These are phyloP conservation scores for Syncephalastrum sp. DNA, from an alignment of 371 early-diverging fungal genomes.

Conservation along the genomic window DNA sequence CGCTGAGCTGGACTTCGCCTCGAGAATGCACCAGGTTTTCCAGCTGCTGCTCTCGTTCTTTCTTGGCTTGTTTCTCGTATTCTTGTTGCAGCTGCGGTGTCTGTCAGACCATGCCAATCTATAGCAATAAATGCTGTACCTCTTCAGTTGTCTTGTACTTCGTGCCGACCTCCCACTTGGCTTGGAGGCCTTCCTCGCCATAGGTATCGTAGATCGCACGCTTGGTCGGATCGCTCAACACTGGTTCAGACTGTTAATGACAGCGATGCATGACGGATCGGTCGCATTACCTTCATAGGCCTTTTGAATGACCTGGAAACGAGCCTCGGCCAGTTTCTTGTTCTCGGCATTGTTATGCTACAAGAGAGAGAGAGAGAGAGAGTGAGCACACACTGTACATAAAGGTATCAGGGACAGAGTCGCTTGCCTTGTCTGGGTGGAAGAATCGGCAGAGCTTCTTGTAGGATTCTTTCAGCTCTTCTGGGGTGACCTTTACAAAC, in stretches of 20 bases:
- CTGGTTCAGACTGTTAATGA: constrained; percentile 30
- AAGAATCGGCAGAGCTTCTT: constrained; percentile 79
- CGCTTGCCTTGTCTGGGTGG: constrained; percentile 81
- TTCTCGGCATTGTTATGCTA: constrained; percentile 22
- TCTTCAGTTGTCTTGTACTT: constrained; percentile 81
- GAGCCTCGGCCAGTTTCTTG: constrained; percentile 64
- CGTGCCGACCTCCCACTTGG: constrained; percentile 77
- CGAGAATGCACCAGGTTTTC: constrained; percentile 76
- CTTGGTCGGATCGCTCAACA: constrained; percentile 76
- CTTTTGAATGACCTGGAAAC: constrained; percentile 81
- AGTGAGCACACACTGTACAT: neutral
- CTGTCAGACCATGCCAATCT: neutral
- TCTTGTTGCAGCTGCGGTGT: constrained; percentile 73
- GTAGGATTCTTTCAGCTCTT: constrained; percentile 86
- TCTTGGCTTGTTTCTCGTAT: constrained; percentile 72
- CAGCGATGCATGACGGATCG: neutral
- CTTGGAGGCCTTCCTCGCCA: constrained; percentile 82
- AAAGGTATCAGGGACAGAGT: neutral
- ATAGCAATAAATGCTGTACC: constrained; percentile 34
- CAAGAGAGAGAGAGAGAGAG: neutral
- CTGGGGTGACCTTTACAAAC: constrained; percentile 69
- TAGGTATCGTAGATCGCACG: constrained; percentile 91
- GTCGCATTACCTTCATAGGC: constrained; percentile 83
- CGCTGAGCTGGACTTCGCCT: constrained; percentile 53
- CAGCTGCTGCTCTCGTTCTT: constrained; percentile 72